Base-by-base conservation (phyloP, 352 stramenopile genomes). In the Globisporangium middletonii region DNA sequence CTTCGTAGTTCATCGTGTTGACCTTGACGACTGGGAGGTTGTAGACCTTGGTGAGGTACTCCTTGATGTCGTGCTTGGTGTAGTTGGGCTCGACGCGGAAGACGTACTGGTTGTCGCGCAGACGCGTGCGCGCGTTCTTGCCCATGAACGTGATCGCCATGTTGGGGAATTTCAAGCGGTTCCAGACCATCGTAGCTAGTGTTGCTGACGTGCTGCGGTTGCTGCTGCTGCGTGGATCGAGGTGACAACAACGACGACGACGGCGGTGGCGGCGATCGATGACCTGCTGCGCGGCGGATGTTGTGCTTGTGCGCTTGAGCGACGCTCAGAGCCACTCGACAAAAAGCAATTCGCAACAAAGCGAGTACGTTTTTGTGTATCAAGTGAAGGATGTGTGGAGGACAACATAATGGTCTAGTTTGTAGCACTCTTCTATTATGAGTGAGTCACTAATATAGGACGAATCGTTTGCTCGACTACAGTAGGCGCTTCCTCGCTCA, bases 21-120 rank as follows among this genome's bases (percentile, higher is more conserved):
- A 98, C 89, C 66, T 98, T 97, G 60, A 83, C 70, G n/a, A 98
- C 94, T 1, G 86, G 88, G 28, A 98, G 70, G 51, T 91, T 75
- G 74, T 98, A 98, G 50, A 98, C 91, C 73, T 98, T 98, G 57
- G 86, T 97, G 52, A 98, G 69, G 74, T 98, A 98, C 75, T 98
- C 94, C 72, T 98, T 98, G 54, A 98, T 94, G 79, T 98, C 95
- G 70, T 97, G 84, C 75, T 98, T 98, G 50, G 92, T 98, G 86
- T 98, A 98, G 65, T 88, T 87, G 28, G 95, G 94, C 62, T 97
- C 77, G 16, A 98, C 88, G 50, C 94, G 89, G 75, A 98, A 98
- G 38, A 95, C 82, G 63, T 82, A 89, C 71, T 94, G 77, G 71
- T 94, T 94, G 47, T 88, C 79, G 42, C 73, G 78, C 60, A 89